Evolutionary conservation across 2,329 filamentous ascomycete species (phyloP), one percentile per base, ranked within the genome.

Genomic region (Sarocladium strictum): DNA sequence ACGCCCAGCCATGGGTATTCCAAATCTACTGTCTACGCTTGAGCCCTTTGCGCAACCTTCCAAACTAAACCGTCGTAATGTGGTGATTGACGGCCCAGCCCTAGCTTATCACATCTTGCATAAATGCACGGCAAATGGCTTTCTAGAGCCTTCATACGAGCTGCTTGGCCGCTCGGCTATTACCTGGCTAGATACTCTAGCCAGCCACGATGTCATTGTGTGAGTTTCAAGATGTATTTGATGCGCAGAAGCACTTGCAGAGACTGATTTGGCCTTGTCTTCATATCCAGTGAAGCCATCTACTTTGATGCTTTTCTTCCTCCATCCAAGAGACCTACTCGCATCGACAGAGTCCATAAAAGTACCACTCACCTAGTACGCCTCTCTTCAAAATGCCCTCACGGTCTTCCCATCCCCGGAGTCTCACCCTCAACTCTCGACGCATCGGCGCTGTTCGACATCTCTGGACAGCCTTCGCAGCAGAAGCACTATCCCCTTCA

Each of bases 301-400:
- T 91, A 87, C 66, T 97, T 97, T 62, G 93, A 97, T 67, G 91
- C 91, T 14, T 85, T 83, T 55, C 76, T 97, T 1, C 93, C 93
- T 0, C 56, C 66, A 0, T 68, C 75, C 3, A 96, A 96, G 65
- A 76, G 78, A 32, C 66, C 71, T 0, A 81, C 83, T 6, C 80
- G 90, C 3, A 70, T 85, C 52, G 68, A 77, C 10, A 78, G 90
- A 32, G 74, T 88, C 33, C 72, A 82, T 51, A 76, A 74, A 19
- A 80, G 76, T 21, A 80, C 86, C 7, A 69, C 72, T 3, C 76
- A 80, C 21, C 70, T 92, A 37, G 67, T 37, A 9, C 27, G 69
- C 2, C 74, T 51, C 47, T 51, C 21, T 10, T 33, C 47, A 7
- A 51, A 51, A 23, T 51, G 47, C 15, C 47, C 47, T 14, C 17